Percentiles rank a stretch among this genome's conserved stretches.
These are phyloP conservation scores for Cyphellophora europaea DNA, from an alignment of 2,329 filamentous ascomycete genomes.

Conservation along the genomic window DNA sequence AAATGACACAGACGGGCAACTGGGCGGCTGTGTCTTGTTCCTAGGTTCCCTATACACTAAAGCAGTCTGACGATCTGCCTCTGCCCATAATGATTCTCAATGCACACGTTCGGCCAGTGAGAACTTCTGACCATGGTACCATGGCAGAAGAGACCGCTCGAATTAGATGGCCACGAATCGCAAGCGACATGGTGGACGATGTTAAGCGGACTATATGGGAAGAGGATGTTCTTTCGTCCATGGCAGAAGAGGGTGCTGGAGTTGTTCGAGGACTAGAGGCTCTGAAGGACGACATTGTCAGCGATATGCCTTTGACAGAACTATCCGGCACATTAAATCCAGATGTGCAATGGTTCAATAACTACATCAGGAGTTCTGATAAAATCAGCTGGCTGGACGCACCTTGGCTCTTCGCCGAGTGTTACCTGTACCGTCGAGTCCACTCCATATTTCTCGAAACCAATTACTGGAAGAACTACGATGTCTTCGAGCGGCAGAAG, in stretches of 20 bases:
- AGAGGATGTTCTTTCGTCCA: conserved; percentile 4
- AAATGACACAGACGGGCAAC: no score
- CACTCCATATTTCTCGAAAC: conserved; percentile 1
- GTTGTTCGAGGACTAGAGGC: not conserved
- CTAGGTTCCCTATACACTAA: no score
- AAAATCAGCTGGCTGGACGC: conserved; percentile 11
- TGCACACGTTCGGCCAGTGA: not conserved
- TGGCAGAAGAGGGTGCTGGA: not conserved
- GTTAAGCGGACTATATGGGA: conserved; percentile 6
- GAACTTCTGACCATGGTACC: not conserved
- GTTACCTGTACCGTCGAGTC: conserved; percentile 13
- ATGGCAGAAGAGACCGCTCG: conserved; percentile 12
- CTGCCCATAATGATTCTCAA: not conserved
- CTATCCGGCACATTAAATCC: conserved; percentile 6
- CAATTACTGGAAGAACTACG: conserved; percentile 29
- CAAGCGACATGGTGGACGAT: conserved; percentile 11
- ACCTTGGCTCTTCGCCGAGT: conserved; percentile 18
- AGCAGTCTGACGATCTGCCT: not conserved
- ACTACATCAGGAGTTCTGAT: conserved; percentile 7
- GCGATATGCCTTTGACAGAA: conserved; percentile 1
- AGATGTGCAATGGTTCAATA: conserved; percentile 14
- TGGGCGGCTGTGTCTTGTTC: no score
- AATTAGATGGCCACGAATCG: conserved; percentile 15
- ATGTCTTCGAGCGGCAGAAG: conserved; percentile 84
- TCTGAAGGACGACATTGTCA: conserved; percentile 1